phyloP scores from a whole-genome alignment of 306 rosid genomes.

The Medicago ruthenica region DNA sequence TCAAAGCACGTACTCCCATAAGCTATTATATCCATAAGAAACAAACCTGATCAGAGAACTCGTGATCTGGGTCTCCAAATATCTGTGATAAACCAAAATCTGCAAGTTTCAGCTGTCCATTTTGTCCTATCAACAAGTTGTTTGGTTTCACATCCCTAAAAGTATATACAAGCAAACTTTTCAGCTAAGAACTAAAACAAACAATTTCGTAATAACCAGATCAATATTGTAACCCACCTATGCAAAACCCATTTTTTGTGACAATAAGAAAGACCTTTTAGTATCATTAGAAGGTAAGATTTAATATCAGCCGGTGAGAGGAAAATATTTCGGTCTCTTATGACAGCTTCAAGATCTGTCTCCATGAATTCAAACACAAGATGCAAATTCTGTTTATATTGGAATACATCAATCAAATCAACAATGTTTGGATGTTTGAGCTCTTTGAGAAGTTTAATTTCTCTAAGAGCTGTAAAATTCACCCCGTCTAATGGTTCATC shows the following conservation, averaged over 20 bases:
- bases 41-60: slow-evolving; percentile 86
- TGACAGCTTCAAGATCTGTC: slow-evolving; percentile 96
- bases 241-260: slow-evolving; percentile 97
- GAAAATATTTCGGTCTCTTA: slow-evolving; percentile 83
- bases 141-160: slow-evolving; percentile 98
- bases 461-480: slow-evolving; percentile 90
- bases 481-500: slow-evolving; percentile 94
- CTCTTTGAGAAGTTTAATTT: slow-evolving; percentile 86
- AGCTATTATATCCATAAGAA: slow-evolving; percentile 39
- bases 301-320: slow-evolving; percentile 92
- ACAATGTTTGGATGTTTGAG: slow-evolving; percentile 79
- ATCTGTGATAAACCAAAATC: slow-evolving; percentile 96
- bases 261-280: slow-evolving; percentile 86
- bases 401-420: slow-evolving; percentile 87
- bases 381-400: slow-evolving; percentile 87
- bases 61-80: slow-evolving; percentile 93
- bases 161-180: slow-evolving; percentile 23
- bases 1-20: slow-evolving; percentile 10
- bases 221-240: slow-evolving; percentile 55
- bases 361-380: slow-evolving; percentile 97
- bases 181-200: slow-evolving; percentile 37
- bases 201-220: slow-evolving; percentile 10
- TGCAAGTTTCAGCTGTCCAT: slow-evolving; percentile 95
- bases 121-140: slow-evolving; percentile 86
- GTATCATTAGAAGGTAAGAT: slow-evolving; percentile 86